Evolutionary conservation across 108 stramenopile genomes (phyloP), one percentile per base, ranked within the genome.

Genomic region (Chaetoceros tenuissimus): DNA sequence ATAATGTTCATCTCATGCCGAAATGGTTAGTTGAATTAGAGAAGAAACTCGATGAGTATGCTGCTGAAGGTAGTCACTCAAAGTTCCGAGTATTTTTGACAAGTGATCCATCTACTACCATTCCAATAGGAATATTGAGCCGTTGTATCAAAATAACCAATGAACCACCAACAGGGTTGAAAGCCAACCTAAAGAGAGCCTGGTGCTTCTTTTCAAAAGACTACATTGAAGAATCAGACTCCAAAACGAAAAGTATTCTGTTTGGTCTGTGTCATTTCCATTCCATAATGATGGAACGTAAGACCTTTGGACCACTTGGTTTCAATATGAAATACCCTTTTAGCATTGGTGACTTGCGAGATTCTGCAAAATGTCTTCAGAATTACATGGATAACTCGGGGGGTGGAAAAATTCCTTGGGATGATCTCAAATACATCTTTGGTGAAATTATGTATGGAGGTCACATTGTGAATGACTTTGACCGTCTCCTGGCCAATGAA

Each of bases 281-380:
- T 67, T 88, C 89, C 3, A 63, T 95, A 24, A 85, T 95, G 81
- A 86, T 91, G 76, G 94, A 95, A 68, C 79, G 94, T n/a, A 95
- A 95, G 64, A 78, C 79, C 57, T 95, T 85, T 27, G 94, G 94
- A 13, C 92, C 94, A 24, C 88, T 89, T 82, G 94, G 94, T 34
- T 95, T 85, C 79, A 95, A 95, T 59, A 95, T 95, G 94, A 89
- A 84, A 64, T 95, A 95, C 65, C 94, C 94, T 0, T 95, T 95
- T 69, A 82, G 82, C 29, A 77, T 93, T 23, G 94, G 94, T 27
- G 94, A 95, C 63, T 72, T 95, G 28, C 75, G 87, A 31, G 92
- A 95, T 56, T 85, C 83, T 1, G 83, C 91, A 23, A 87, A 78
- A 50, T 86, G 85, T 55, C 71, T 95, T 16, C 62, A 84, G 45